Conservation (phyloP, 768 basidiomycete genomes). For the Strobilomyces dryophilus region DNA sequence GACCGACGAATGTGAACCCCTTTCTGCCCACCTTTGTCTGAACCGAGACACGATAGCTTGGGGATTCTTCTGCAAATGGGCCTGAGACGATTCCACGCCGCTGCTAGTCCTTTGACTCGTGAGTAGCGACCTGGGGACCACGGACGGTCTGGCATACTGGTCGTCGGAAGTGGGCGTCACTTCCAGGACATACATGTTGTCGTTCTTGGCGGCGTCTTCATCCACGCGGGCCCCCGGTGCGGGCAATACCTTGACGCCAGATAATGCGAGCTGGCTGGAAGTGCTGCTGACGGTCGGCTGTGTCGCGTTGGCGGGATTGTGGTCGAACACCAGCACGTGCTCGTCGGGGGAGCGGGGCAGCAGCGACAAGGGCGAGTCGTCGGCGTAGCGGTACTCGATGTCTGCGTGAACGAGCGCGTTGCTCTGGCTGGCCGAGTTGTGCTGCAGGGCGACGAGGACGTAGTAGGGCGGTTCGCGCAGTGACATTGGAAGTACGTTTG, state of each 20-base stretch:
- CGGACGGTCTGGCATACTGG: slow-evolving; percentile 26
- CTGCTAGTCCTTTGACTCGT: slow-evolving; percentile 4
- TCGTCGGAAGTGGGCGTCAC: slow-evolving; percentile 50
- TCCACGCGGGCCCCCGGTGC: slow-evolving; percentile 68
- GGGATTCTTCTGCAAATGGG: slow-evolving; percentile 37
- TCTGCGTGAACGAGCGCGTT: slow-evolving; percentile 51
- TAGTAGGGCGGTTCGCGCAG: slow-evolving; percentile 52
- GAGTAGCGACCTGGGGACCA: not conserved
- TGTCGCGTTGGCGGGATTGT: slow-evolving; percentile 41
- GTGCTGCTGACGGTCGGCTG: slow-evolving; percentile 50
- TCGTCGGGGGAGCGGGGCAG: slow-evolving; percentile 58
- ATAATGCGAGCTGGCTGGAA: slow-evolving; percentile 44
- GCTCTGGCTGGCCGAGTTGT: slow-evolving; percentile 35
- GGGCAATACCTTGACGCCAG: slow-evolving; percentile 61
- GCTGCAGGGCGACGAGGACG: slow-evolving; percentile 49
- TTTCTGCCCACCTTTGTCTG: slow-evolving; percentile 55
- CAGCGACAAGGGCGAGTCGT: slow-evolving; percentile 67
- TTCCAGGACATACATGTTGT: slow-evolving; percentile 74
- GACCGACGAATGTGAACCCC: not conserved
- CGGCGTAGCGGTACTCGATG: slow-evolving; percentile 79
- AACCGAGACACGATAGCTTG: slow-evolving; percentile 54
- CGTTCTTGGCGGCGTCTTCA: slow-evolving; percentile 46
- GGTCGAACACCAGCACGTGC: slow-evolving; percentile 72
- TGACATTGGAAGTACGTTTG: slow-evolving; percentile 5
- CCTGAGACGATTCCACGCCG: slow-evolving; percentile 27